A percentile compares a stretch with the other conserved stretches of the same genome.
These are phyloP conservation scores for Steccherinum ochraceum DNA, from an alignment of 768 basidiomycete species.

Conservation along the genomic window DNA sequence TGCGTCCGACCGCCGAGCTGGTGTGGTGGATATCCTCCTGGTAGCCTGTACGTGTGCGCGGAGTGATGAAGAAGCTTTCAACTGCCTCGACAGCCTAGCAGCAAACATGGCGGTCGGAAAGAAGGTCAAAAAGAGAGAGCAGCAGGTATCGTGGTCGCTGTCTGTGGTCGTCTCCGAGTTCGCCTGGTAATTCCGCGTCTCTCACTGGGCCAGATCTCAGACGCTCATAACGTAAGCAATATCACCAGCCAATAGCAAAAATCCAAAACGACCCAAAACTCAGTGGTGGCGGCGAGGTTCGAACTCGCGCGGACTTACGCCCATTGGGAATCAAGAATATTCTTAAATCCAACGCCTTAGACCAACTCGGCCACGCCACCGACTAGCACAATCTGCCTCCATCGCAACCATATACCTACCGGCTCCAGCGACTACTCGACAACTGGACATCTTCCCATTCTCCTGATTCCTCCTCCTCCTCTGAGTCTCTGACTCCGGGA, in stretches of 20 bases:
- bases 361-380: conserved; percentile 83
- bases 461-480: no score
- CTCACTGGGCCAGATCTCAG: background rate
- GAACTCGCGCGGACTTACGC: conserved; percentile 83
- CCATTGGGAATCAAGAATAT: conserved; percentile 68
- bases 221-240: background rate
- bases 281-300: conserved; percentile 81
- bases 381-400: background rate
- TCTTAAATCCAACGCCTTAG: conserved; percentile 91
- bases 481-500: no score
- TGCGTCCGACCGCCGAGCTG: conserved; percentile 63
- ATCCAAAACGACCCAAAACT: no score
- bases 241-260: background rate
- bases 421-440: background rate
- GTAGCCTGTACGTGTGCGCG: conserved; percentile 4
- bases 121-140: background rate
- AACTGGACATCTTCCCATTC: background rate
- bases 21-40: conserved; percentile 32
- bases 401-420: background rate
- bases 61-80: conserved; percentile 7
- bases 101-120: conserved; percentile 19
- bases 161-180: no score
- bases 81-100: conserved; percentile 14
- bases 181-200: background rate
- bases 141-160: no score